These are phyloP conservation scores for Podaxis sp. DNA, from an alignment of 768 basidiomycete genomes.

Conservation along the genomic window DNA sequence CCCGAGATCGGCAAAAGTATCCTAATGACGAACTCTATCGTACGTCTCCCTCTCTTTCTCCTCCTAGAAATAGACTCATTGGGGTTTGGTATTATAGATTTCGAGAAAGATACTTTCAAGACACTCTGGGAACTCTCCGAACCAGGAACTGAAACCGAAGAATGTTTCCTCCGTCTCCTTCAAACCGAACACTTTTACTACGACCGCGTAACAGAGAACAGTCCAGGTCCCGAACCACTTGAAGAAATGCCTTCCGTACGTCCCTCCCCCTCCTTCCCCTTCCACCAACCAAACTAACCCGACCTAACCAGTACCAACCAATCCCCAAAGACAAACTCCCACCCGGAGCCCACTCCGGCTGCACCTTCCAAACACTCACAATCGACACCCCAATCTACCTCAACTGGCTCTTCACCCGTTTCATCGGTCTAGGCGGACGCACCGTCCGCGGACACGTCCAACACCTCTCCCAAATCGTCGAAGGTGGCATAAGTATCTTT, in stretches of 20 bases:
- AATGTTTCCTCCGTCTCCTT: conserved; percentile 60
- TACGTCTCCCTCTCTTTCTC: background rate
- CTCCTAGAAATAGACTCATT: background rate
- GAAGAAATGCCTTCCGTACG: conserved; percentile 57
- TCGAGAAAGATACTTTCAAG: conserved; percentile 76
- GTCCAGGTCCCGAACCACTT: conserved; percentile 38
- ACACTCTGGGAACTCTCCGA: conserved; percentile 72
- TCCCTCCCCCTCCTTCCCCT: background rate
- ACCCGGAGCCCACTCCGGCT: conserved; percentile 41
- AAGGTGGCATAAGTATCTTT: conserved; percentile 52
- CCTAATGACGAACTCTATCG: conserved; percentile 12
- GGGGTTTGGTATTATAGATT: conserved; percentile 36
- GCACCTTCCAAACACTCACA: conserved; percentile 63
- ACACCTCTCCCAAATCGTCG: conserved; percentile 69
- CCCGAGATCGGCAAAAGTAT: conserved; percentile 19
- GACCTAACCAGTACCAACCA: conserved; percentile 33
- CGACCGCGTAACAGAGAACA: conserved; percentile 21
- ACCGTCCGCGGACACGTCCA: conserved; percentile 60
- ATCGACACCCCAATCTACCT: conserved; percentile 74
- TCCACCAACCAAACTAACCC: too few species aligned
- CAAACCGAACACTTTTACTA: conserved; percentile 62
- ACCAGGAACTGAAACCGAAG: conserved; percentile 52
- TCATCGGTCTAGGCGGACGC: conserved; percentile 62
- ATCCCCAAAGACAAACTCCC: conserved; percentile 34
- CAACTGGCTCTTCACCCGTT: conserved; percentile 65